Percentiles rank a stretch among this genome's conserved stretches.
These are phyloP conservation scores for Mycena olivaceomarginata DNA, from an alignment of 768 basidiomycete species.

Conservation along the genomic window DNA sequence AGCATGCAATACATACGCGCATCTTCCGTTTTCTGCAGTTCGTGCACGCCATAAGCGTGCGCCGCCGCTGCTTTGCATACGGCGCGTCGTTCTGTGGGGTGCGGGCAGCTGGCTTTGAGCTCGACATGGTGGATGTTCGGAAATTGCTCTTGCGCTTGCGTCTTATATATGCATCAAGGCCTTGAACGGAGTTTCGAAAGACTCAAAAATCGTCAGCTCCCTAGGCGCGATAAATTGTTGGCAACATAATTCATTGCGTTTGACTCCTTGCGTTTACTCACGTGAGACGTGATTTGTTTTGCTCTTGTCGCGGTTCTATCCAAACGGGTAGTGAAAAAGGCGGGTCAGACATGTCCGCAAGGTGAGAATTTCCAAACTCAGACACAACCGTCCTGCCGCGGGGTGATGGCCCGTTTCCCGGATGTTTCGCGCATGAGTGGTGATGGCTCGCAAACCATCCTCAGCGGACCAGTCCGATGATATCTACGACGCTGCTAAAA, in stretches of 20 bases:
- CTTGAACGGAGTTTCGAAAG: not conserved
- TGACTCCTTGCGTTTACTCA: too few relatives aligned
- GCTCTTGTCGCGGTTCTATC: not conserved
- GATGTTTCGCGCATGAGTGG: not conserved
- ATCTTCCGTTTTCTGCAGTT: conserved; percentile 13
- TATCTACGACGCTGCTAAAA: not conserved
- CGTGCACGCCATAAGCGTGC: conserved; percentile 8
- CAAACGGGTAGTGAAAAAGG: not conserved
- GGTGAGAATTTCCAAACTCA: not conserved
- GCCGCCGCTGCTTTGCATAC: not conserved
- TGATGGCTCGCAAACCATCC: not conserved
- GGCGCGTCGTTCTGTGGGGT: not conserved
- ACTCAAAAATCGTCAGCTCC: not conserved
- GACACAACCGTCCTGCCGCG: not conserved
- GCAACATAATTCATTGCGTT: not conserved
- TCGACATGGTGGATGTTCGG: not conserved
- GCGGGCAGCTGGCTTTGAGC: not conserved
- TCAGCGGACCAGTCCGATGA: not conserved
- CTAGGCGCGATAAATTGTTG: not conserved
- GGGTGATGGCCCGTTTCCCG: too few relatives aligned
- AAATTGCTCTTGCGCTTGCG: not conserved
- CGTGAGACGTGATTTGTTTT: too few relatives aligned
- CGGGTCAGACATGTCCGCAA: not conserved
- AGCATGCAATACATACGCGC: not conserved
- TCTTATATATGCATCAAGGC: not conserved